A percentile compares a stretch with the other conserved stretches of the same genome.
Evolutionary conservation across 768 basidiomycete genomes (phyloP).

Genomic region (Lactarius trivialis): DNA sequence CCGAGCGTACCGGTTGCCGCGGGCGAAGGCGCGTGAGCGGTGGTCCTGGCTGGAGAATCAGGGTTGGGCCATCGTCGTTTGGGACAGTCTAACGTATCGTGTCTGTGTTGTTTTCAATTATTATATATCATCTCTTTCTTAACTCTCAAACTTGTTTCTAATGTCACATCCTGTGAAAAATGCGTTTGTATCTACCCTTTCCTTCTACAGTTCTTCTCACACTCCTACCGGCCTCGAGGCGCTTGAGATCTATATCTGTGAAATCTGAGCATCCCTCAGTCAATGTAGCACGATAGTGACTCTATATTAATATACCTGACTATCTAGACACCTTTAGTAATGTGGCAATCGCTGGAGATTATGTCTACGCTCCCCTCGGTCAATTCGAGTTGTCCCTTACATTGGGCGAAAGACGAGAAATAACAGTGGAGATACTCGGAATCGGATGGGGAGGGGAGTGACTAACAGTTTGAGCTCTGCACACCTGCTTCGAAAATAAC

Average conservation of each 20-base stretch:
- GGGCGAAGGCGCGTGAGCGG: constrained; percentile 11
- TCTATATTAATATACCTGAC: background rate
- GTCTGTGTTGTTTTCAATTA: background rate
- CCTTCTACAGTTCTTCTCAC: background rate
- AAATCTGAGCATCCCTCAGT: background rate
- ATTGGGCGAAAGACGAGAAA: constrained; percentile 60
- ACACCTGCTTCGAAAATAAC: constrained; percentile 63
- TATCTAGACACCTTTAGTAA: background rate
- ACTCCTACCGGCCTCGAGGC: background rate
- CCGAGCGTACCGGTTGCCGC: constrained; percentile 12
- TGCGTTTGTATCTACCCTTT: background rate
- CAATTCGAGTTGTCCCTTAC: constrained; percentile 52
- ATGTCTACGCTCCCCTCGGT: no score
- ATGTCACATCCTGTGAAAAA: background rate
- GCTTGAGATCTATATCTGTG: background rate
- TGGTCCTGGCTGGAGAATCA: background rate
- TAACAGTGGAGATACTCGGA: constrained; percentile 69
- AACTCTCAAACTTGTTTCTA: background rate
- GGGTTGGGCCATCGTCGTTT: no score
- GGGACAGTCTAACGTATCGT: background rate
- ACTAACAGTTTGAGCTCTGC: background rate
- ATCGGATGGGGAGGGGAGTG: constrained; percentile 56
- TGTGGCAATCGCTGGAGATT: no score
- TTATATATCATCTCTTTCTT: background rate
- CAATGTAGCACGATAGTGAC: background rate